Conservation (phyloP, 164 flowering plant species). For the Cinnamomum chago region DNA sequence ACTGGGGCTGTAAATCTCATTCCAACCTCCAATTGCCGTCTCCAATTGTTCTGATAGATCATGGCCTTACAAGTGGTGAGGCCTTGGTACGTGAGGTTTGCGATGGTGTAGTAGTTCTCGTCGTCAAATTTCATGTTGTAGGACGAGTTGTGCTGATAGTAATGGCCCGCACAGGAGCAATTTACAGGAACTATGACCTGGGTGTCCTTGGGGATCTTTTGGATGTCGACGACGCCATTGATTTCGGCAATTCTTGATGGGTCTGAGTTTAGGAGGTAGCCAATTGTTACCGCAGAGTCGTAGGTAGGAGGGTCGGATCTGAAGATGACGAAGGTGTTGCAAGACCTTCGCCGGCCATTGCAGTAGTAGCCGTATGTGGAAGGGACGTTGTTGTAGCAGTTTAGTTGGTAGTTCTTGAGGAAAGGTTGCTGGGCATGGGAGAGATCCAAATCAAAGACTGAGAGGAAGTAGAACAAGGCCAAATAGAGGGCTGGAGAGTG, state of each 20-base stretch:
- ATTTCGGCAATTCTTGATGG: conserved; percentile 37
- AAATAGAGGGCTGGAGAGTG: not conserved
- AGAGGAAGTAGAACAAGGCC: not conserved
- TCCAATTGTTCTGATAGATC: conserved; percentile 32
- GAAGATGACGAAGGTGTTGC: conserved; percentile 60
- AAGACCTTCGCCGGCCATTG: conserved; percentile 34
- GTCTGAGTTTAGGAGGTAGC: conserved; percentile 38
- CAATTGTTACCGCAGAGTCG: conserved; percentile 41
- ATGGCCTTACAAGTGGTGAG: conserved; percentile 67
- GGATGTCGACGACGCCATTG: conserved; percentile 34
- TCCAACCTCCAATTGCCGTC: conserved; percentile 23
- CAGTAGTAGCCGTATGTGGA: conserved; percentile 38
- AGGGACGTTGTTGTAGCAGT: conserved; percentile 30
- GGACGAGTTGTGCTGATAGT: conserved; percentile 49
- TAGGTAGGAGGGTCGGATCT: conserved; percentile 37
- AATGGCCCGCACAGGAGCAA: conserved; percentile 64
- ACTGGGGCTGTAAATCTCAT: conserved; percentile 44
- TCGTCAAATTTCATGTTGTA: conserved; percentile 16
- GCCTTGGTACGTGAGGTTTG: conserved; percentile 53
- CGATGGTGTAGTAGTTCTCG: conserved; percentile 31
- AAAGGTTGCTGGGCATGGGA: conserved; percentile 42
- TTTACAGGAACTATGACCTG: conserved; percentile 58
- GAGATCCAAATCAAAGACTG: conserved; percentile 6
- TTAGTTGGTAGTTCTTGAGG: conserved; percentile 39
- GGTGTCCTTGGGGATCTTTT: conserved; percentile 25